Evolutionary conservation across 139 green algal genomes (phyloP).

Genomic region (Chlamydomonas incerta): DNA sequence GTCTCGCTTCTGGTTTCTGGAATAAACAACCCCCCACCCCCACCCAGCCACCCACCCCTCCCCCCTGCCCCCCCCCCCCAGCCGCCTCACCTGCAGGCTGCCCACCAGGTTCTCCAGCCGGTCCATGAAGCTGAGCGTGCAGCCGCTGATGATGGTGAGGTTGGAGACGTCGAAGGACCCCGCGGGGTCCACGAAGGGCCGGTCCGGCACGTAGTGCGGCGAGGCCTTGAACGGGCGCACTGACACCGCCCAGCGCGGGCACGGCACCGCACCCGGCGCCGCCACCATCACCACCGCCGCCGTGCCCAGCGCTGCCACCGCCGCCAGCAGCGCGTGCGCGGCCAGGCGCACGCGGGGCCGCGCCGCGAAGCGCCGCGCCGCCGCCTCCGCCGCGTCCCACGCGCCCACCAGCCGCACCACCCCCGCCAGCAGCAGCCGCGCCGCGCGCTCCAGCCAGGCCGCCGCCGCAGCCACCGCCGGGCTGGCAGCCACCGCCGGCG

Average conservation of each 20-base stretch:
- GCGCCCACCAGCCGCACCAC: neutral
- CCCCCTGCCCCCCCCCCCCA: no score
- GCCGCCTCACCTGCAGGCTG: conserved; percentile 11
- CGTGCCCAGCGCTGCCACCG: neutral
- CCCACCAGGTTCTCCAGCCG: conserved; percentile 49
- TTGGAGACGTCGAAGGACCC: conserved; percentile 40
- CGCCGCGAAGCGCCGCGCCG: neutral
- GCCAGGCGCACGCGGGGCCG: neutral
- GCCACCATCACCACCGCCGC: conserved; percentile 1
- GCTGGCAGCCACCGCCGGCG: neutral
- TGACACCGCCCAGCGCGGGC: conserved; percentile 15
- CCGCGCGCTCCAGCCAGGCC: neutral
- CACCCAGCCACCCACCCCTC: no score
- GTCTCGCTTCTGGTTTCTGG: no score
- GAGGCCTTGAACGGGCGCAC: neutral
- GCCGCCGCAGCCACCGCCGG: neutral
- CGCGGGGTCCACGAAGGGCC: conserved; percentile 35
- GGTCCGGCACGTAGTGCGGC: conserved; percentile 30
- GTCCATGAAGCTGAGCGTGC: conserved; percentile 55
- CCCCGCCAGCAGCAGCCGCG: no score
- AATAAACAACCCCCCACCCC: no score
- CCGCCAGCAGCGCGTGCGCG: neutral
- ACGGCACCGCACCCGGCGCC: conserved; percentile 1
- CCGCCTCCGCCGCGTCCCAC: neutral
- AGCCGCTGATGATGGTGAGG: conserved; percentile 51